Percentiles rank a stretch among this genome's conserved stretches.
phyloP scores from a whole-genome alignment of 805 yeast species.

The Sungouiozyma intestinalis region DNA sequence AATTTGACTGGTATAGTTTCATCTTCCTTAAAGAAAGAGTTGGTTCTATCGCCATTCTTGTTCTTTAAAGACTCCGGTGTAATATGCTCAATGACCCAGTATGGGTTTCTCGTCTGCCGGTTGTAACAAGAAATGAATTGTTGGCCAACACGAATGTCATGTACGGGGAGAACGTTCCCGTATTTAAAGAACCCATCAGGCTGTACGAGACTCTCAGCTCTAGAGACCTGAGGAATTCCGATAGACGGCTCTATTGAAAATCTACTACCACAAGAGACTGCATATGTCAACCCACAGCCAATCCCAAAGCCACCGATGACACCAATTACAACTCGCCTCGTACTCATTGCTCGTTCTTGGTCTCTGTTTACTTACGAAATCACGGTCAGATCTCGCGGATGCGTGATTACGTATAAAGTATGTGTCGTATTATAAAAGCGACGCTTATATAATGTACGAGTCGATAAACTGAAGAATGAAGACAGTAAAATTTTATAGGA shows the following conservation, averaged over 20 bases:
- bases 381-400: too few relatives aligned
- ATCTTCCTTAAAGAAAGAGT: constrained; percentile 80
- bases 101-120: constrained; percentile 75
- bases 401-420: too few relatives aligned
- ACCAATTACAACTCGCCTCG: constrained; percentile 10
- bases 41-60: constrained; percentile 60
- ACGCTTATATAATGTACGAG: too few relatives aligned
- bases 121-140: constrained; percentile 85
- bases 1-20: constrained; percentile 66
- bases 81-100: constrained; percentile 79
- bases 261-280: too few relatives aligned
- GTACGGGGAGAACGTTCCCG: constrained; percentile 93
- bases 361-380: too few relatives aligned
- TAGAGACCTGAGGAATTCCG: too few relatives aligned
- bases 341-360: constrained; percentile 1
- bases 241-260: too few relatives aligned
- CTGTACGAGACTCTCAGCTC: too few relatives aligned
- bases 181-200: constrained; percentile 81
- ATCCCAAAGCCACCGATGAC: constrained; percentile 19
- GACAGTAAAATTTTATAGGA: too few relatives aligned
- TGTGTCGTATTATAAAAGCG: too few relatives aligned
- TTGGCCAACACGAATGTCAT: constrained; percentile 60
- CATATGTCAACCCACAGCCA: constrained; percentile 27
- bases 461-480: too few relatives aligned
- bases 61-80: constrained; percentile 57